phyloP scores from a whole-genome alignment of 768 basidiomycete species.

The Galerina marginata region DNA sequence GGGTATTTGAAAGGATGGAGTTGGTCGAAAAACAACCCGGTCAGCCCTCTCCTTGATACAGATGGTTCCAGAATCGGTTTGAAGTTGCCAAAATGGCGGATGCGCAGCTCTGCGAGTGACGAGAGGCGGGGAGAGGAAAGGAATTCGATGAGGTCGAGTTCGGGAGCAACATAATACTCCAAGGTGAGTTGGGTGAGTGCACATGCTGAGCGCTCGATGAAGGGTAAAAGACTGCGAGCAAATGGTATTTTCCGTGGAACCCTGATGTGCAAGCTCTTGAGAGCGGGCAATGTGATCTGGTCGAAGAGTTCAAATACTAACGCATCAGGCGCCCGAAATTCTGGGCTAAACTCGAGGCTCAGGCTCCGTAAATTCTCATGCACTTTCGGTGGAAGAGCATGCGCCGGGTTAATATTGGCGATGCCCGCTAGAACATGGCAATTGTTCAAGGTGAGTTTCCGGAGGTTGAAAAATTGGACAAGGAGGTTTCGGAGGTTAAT shows the following conservation, averaged over 20 bases:
- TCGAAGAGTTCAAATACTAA: no score
- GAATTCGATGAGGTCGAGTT: conserved; percentile 19
- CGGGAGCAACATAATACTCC: conserved; percentile 5
- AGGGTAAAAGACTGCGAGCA: background rate
- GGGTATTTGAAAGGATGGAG: conserved; percentile 18
- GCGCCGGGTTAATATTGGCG: no score
- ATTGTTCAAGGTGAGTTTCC: background rate
- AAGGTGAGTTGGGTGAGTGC: conserved; percentile 14
- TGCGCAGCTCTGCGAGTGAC: conserved; percentile 12
- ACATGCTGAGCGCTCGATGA: conserved; percentile 18
- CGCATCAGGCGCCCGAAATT: no score
- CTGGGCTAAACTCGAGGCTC: no score
- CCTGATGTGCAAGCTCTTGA: conserved; percentile 5
- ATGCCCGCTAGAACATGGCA: no score
- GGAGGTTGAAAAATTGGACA: background rate
- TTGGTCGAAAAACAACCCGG: conserved; percentile 18
- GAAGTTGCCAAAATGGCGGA: conserved; percentile 3
- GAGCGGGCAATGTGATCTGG: conserved; percentile 4
- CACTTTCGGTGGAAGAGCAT: no score
- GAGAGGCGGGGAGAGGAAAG: conserved; percentile 3
- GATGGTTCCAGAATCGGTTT: background rate
- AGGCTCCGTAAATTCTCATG: no score
- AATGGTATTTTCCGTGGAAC: background rate
- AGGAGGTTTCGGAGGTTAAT: no score
- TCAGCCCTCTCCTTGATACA: conserved; percentile 3